Evolutionary conservation across 257 asterid genomes (phyloP).

Genomic region (Datura wrightii): DNA sequence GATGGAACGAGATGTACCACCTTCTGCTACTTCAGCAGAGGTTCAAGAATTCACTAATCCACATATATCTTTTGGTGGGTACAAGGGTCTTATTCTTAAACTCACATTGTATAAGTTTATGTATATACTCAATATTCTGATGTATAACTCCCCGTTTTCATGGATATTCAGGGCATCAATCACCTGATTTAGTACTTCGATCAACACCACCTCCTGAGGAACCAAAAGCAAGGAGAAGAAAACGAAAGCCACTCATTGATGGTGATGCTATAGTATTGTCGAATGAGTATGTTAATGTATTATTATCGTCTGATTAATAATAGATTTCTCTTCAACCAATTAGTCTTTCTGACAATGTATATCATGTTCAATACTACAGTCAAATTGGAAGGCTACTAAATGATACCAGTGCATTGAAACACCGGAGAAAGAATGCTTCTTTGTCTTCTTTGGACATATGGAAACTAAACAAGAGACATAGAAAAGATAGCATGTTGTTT

Average conservation of each 20-base stretch:
- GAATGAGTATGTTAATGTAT: slow-evolving; percentile 55
- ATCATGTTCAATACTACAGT: slow-evolving; percentile 45
- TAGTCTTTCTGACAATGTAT: neutral
- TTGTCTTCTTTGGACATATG: slow-evolving; percentile 31
- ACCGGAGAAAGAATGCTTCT: neutral
- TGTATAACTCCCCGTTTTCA: neutral
- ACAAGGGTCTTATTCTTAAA: neutral
- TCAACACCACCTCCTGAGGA: slow-evolving; percentile 48
- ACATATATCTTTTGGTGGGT: slow-evolving; percentile 54
- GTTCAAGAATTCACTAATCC: slow-evolving; percentile 42
- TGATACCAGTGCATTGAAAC: neutral
- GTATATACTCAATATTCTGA: too few species aligned
- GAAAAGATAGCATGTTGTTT: slow-evolving; percentile 48
- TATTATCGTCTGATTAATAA: slow-evolving; percentile 14
- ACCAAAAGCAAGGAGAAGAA: slow-evolving; percentile 48
- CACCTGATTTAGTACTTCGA: slow-evolving; percentile 56
- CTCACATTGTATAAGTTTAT: neutral
- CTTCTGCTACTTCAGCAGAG: slow-evolving; percentile 37
- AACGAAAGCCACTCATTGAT: slow-evolving; percentile 57
- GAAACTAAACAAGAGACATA: slow-evolving; percentile 49
- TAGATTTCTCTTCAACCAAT: neutral
- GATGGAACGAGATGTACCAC: slow-evolving; percentile 45
- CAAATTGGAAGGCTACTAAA: slow-evolving; percentile 43
- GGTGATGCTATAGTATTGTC: slow-evolving; percentile 57
- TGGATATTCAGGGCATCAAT: slow-evolving; percentile 44